Evolutionary conservation across 2,329 filamentous ascomycete genomes (phyloP), one percentile per base, ranked within the genome.

Genomic region (Trichoderma cornu-damae): DNA sequence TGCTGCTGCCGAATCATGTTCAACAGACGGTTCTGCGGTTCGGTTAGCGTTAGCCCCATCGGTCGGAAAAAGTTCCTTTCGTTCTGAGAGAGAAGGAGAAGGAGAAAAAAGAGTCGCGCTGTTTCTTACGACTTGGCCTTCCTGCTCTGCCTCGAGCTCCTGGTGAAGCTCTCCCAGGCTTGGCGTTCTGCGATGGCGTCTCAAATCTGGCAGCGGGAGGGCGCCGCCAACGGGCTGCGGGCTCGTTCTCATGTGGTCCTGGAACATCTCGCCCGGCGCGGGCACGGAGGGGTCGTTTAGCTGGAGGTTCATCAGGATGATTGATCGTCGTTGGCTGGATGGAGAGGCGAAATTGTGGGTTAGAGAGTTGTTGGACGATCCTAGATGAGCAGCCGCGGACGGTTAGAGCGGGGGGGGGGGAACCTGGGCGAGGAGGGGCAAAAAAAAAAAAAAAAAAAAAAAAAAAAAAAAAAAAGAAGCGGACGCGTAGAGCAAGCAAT

Each of bases 151-250:
- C 70, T 91, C 88, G 1, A 91, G 77, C 71, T 90, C 86, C 68
- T 91, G 88, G 64, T 91, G 87, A 40, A 91, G 80, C 70, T 90
- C 87, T 16, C 88, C 88, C 61, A 91, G 71, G 67, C 87, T 90
- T 2, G 87, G 87, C 0, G 85, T 75, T 48, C 88, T 60, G 24
- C 50, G 79, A 62, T 83, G 86, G 62, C 83, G 86, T 63, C 83
- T 79, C 14, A 84, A 81, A 63, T 85, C 82, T 32, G 68, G 72
- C 66, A 50, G 76, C 69, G 6, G 80, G 20, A 14, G 77, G 8
- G 79, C 81, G 57, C 75, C 66, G 59, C 79, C 70, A 3, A 79
- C 61, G n/a, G 73, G 72, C 58, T 75, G 76, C 40, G 77, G 76
- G 63, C 77, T 79, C n/a, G 63, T 59, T 24, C 62, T 57, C 14